These are phyloP conservation scores for Penicilliopsis zonata DNA, from an alignment of 495 filamentous ascomycete species.

Conservation along the genomic window DNA sequence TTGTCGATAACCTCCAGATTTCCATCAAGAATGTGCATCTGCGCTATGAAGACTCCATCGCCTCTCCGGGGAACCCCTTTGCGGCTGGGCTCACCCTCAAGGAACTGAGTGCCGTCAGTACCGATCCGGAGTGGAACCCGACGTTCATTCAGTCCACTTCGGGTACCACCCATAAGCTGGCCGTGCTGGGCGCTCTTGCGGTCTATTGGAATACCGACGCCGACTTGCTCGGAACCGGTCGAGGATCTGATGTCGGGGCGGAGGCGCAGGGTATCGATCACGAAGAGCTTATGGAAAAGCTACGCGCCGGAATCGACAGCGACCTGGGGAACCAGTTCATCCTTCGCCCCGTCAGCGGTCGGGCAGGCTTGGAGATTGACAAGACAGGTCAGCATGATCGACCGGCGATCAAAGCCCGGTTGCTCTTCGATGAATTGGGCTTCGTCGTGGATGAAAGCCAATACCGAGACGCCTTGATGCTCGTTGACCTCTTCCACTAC, in stretches of 20 bases:
- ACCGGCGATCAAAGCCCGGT: conserved; percentile 78
- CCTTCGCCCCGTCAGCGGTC: conserved; percentile 84
- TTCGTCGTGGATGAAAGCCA: conserved; percentile 93
- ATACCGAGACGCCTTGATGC: conserved; percentile 93
- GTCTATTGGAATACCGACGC: conserved; percentile 98
- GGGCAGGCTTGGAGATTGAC: conserved; percentile 83
- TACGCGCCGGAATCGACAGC: conserved; percentile 65
- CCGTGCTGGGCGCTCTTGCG: conserved; percentile 72
- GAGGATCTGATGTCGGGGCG: conserved; percentile 43
- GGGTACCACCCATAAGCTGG: conserved; percentile 79
- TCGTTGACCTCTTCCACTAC: conserved; percentile 95
- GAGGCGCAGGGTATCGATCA: conserved; percentile 57
- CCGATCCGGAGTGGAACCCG: conserved; percentile 83
- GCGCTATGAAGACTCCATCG: conserved; percentile 94
- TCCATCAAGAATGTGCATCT: conserved; percentile 97
- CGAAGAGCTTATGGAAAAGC: conserved; percentile 59
- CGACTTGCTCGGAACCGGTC: conserved; percentile 63
- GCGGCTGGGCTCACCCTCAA: conserved; percentile 82
- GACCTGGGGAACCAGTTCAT: conserved; percentile 81
- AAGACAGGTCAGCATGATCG: conserved; percentile 72
- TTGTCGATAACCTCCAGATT: conserved; percentile 95
- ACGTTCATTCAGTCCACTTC: conserved; percentile 85
- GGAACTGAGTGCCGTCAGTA: conserved; percentile 93
- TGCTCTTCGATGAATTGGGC: conserved; percentile 92
- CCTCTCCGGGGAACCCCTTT: conserved; percentile 89